These are phyloP conservation scores for Verticillium zaregamsianum DNA, from an alignment of 2,329 filamentous ascomycete species.

Conservation along the genomic window DNA sequence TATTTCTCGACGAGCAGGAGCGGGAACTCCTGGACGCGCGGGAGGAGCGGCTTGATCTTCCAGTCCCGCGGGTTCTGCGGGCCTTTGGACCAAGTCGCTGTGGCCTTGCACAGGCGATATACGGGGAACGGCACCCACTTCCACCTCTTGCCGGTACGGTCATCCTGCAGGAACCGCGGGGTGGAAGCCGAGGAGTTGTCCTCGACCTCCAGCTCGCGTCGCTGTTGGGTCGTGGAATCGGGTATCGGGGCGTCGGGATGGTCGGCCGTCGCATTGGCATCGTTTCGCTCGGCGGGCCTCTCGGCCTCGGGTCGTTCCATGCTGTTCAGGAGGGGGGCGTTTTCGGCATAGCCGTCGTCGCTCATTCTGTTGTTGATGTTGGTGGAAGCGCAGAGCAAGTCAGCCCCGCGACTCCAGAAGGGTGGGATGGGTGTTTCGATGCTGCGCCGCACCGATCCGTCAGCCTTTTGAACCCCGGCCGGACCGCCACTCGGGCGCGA, in stretches of 20 bases:
- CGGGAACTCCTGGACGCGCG: constrained; percentile 63
- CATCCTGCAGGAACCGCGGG: constrained; percentile 58
- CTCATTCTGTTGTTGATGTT: constrained; percentile 21
- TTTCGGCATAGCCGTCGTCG: constrained; percentile 26
- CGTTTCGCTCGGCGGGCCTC: constrained; percentile 2
- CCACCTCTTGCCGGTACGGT: constrained; percentile 35
- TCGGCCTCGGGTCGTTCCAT: constrained; percentile 21
- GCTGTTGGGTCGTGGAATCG: constrained; percentile 20
- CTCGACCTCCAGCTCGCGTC: constrained; percentile 42
- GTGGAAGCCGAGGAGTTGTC: constrained; percentile 40
- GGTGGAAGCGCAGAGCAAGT: constrained; percentile 8
- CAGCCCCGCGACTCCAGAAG: constrained; percentile 8
- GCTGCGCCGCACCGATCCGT: constrained; percentile 14
- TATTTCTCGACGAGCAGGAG: constrained; percentile 58
- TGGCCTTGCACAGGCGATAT: constrained; percentile 38
- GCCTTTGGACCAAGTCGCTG: constrained; percentile 49
- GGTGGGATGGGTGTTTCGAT: constrained; percentile 7
- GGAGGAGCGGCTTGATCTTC: constrained; percentile 58
- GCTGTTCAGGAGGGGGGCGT: constrained; percentile 33
- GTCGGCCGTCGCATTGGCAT: constrained; percentile 15
- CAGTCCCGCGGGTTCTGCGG: constrained; percentile 48
- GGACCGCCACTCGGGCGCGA: neutral
- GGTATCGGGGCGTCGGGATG: constrained; percentile 41
- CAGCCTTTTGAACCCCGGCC: constrained; percentile 3
- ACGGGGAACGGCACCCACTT: constrained; percentile 57